phyloP scores from a whole-genome alignment of 495 filamentous ascomycete species.

The Penicillium alfredii region DNA sequence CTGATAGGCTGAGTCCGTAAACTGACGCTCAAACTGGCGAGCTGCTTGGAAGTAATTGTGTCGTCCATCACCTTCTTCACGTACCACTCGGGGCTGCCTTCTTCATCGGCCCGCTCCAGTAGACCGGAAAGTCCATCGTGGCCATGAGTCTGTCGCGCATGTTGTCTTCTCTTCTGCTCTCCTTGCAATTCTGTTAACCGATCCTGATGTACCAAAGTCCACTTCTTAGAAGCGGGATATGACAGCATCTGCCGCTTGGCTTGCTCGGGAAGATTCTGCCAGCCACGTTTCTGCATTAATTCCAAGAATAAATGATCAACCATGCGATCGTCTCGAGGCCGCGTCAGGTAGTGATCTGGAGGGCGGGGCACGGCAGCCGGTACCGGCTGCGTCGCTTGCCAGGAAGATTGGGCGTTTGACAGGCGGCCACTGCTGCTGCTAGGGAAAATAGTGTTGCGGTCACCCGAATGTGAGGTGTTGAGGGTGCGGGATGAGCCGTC shows the following conservation, averaged over 20 bases:
- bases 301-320: constrained; percentile 91
- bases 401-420: constrained; percentile 28
- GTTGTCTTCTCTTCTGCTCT: constrained; percentile 79
- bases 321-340: constrained; percentile 74
- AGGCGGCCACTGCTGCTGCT: constrained; percentile 26
- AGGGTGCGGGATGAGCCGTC: constrained; percentile 58
- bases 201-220: constrained; percentile 95
- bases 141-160: constrained; percentile 57
- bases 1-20: constrained; percentile 92
- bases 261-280: constrained; percentile 94
- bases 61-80: constrained; percentile 96
- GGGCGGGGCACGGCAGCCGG: constrained; percentile 40
- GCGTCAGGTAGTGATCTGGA: constrained; percentile 52
- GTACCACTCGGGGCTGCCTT: constrained; percentile 97
- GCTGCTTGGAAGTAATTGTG: constrained; percentile 81
- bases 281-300: constrained; percentile 95
- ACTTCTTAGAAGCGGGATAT: constrained; percentile 91
- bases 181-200: constrained; percentile 87
- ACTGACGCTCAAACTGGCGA: constrained; percentile 88
- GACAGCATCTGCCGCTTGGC: constrained; percentile 91
- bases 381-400: constrained; percentile 37
- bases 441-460: constrained; percentile 29
- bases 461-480: constrained; percentile 40
- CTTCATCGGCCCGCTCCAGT: constrained; percentile 74
- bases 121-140: constrained; percentile 59